These are phyloP conservation scores for Pseudonitzschia pungens DNA, from an alignment of 108 stramenopile species.

Conservation along the genomic window DNA sequence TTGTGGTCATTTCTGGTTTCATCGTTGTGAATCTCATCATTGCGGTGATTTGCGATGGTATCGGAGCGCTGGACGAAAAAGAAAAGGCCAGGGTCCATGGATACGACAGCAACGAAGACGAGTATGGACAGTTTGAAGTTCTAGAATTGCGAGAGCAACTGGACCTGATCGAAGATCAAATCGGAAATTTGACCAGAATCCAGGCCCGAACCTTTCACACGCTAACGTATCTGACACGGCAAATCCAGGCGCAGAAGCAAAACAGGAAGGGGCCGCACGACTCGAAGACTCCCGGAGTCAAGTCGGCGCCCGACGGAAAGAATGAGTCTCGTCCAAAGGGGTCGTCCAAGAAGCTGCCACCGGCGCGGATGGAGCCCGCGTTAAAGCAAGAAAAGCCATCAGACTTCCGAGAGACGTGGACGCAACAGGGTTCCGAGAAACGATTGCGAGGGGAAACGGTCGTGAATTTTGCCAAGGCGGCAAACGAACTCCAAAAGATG, in stretches of 20 bases:
- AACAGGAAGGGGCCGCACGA: constrained; percentile 3
- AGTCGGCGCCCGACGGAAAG: neutral
- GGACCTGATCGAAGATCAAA: constrained; percentile 31
- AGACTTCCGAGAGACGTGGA: constrained; percentile 2
- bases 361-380: too few species aligned
- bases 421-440: constrained; percentile 1
- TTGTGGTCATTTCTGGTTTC: constrained; percentile 75
- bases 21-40: constrained; percentile 77
- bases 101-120: constrained; percentile 18
- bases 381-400: neutral
- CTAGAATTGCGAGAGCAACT: constrained; percentile 35
- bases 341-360: too few species aligned
- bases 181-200: constrained; percentile 39
- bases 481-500: constrained; percentile 6
- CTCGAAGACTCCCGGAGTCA: neutral
- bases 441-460: neutral
- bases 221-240: constrained; percentile 34
- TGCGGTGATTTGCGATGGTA: constrained; percentile 82
- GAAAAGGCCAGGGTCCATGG: constrained; percentile 56
- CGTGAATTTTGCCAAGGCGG: constrained; percentile 4
- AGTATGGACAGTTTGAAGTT: constrained; percentile 6
- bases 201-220: constrained; percentile 46
- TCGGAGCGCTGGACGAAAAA: constrained; percentile 51
- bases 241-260: constrained; percentile 36
- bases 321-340: too few species aligned